A percentile compares a stretch with the other conserved stretches of the same genome.
Evolutionary conservation across 352 stramenopile genomes (phyloP).

Genomic region (Thalassiosira livingstoniorum): DNA sequence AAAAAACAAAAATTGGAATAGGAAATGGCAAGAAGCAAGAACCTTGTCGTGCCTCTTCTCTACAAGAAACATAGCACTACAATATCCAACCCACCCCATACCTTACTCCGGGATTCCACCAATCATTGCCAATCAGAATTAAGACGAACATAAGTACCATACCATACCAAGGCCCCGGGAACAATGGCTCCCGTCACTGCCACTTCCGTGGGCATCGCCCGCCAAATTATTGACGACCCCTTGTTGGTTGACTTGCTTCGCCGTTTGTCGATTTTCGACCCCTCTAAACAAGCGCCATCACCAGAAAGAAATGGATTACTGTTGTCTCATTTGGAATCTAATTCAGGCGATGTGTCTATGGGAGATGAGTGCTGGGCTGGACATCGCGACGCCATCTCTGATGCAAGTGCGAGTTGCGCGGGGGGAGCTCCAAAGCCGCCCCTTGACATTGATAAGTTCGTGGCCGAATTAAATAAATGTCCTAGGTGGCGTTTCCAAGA

Average conservation of each 20-base stretch:
- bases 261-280: conserved; percentile 40
- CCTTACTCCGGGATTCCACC: no score
- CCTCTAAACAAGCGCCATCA: background rate
- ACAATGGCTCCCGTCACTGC: conserved; percentile 77
- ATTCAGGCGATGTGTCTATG: no score
- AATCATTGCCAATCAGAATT: no score
- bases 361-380: background rate
- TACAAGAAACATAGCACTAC: no score
- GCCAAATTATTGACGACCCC: conserved; percentile 81
- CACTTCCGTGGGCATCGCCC: conserved; percentile 61
- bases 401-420: background rate
- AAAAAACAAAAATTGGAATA: no score
- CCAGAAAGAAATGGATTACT: no score
- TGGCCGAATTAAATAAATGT: conserved; percentile 61
- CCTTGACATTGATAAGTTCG: conserved; percentile 66
- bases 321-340: no score
- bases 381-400: background rate
- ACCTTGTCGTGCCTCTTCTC: no score
- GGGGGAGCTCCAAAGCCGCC: conserved; percentile 28
- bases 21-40: no score
- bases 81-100: no score
- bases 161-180: no score
- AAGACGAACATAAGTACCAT: no score
- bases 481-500: conserved; percentile 81
- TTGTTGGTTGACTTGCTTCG: conserved; percentile 59